Conservation (phyloP, 257 asterid genomes). For the Ligustrum vulgare region DNA sequence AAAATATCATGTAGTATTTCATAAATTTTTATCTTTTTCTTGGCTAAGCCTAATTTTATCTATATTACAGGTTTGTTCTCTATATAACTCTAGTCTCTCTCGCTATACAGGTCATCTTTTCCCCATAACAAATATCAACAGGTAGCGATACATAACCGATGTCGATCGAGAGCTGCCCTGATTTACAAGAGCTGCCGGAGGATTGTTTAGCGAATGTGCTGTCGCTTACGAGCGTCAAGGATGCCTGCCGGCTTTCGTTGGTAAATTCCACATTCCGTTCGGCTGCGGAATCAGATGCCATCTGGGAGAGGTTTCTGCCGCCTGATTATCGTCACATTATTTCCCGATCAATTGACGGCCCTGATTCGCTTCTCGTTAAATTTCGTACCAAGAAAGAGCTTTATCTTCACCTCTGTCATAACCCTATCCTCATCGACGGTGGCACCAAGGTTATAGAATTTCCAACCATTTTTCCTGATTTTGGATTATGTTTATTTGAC, state of each 20-base stretch:
- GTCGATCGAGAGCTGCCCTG: constrained; percentile 41
- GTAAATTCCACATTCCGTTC: constrained; percentile 59
- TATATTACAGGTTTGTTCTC: too few relatives aligned
- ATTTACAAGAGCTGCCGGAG: constrained; percentile 58
- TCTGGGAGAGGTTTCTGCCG: constrained; percentile 82
- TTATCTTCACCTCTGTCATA: constrained; percentile 55
- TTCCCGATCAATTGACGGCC: constrained; percentile 35
- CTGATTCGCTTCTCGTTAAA: constrained; percentile 22
- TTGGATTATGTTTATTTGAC: too few relatives aligned
- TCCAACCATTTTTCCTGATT: too few relatives aligned
- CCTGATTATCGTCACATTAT: constrained; percentile 56
- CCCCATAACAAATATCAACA: too few relatives aligned
- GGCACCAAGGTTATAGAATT: constrained; percentile 51
- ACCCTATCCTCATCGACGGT: constrained; percentile 57
- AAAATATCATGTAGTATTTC: too few relatives aligned
- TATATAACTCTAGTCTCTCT: too few relatives aligned
- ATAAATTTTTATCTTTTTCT: too few relatives aligned
- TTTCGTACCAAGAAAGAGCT: constrained; percentile 62
- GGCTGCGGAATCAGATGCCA: constrained; percentile 67
- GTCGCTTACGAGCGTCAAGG: constrained; percentile 69
- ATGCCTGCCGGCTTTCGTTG: constrained; percentile 59
- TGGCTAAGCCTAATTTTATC: too few relatives aligned
- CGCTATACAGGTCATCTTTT: too few relatives aligned
- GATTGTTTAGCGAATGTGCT: constrained; percentile 68
- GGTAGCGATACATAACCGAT: constrained; percentile 5